Percentiles rank a stretch among this genome's conserved stretches.
phyloP scores from a whole-genome alignment of 1,139 yeast genomes.

The Blastobotrys apis region DNA sequence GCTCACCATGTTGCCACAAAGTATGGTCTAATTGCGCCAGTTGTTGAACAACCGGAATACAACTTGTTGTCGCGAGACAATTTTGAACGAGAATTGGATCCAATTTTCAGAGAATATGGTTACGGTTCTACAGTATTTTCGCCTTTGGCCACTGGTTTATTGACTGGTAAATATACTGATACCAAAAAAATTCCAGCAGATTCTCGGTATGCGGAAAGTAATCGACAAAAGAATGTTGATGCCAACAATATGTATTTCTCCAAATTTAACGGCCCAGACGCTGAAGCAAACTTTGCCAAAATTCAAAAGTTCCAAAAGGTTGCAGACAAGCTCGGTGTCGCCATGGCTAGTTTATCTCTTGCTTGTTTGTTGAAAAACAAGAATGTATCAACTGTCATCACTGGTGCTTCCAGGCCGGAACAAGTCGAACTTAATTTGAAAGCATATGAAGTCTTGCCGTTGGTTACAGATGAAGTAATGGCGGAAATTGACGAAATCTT shows the following conservation, averaged over 20 bases:
- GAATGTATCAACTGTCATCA: conserved; percentile 34
- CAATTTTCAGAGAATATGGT: conserved; percentile 32
- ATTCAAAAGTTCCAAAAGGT: conserved; percentile 25
- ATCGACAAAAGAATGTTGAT: conserved; percentile 17
- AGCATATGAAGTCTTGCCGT: conserved; percentile 33
- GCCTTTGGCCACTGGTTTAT: conserved; percentile 34
- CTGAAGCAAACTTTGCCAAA: conserved; percentile 27
- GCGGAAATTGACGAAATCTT: conserved; percentile 32
- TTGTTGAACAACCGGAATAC: conserved; percentile 36
- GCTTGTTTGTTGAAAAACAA: conserved; percentile 34
- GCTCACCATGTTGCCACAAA: conserved; percentile 37
- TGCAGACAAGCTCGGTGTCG: conserved; percentile 31
- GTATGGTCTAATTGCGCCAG: conserved; percentile 33
- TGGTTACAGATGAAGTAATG: conserved; percentile 31
- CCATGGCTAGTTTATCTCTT: conserved; percentile 32
- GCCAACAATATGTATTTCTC: conserved; percentile 18
- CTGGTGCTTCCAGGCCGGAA: conserved; percentile 35
- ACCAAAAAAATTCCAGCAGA: conserved; percentile 29
- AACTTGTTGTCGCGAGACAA: conserved; percentile 31
- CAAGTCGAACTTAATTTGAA: conserved; percentile 34
- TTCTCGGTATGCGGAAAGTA: conserved; percentile 26
- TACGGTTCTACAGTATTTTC: conserved; percentile 36
- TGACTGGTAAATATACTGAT: conserved; percentile 34
- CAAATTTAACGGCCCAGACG: conserved; percentile 24
- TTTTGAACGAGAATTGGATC: conserved; percentile 33